These are phyloP conservation scores for Dentipellis sp. DNA, from an alignment of 768 basidiomycete genomes.

Conservation along the genomic window DNA sequence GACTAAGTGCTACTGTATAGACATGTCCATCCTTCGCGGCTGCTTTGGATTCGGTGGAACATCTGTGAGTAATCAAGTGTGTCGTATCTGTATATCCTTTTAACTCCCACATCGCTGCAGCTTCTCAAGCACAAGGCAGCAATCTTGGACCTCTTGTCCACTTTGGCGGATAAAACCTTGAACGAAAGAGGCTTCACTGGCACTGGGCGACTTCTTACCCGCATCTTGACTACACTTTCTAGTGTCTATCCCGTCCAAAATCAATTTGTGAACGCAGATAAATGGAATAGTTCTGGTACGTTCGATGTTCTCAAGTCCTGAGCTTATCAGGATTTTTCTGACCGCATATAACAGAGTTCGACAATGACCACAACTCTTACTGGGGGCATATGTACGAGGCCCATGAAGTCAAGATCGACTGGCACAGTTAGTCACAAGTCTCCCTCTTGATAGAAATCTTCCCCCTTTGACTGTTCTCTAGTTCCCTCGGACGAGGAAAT, in stretches of 20 bases:
- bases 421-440: constrained; percentile 57
- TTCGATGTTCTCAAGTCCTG: not conserved
- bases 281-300: constrained; percentile 72
- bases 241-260: constrained; percentile 71
- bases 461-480: constrained; percentile 13
- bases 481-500: constrained; percentile 67
- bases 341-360: constrained; percentile 39
- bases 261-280: constrained; percentile 73
- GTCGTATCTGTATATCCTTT: constrained; percentile 2
- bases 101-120: constrained; percentile 25
- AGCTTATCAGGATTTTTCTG: not conserved
- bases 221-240: constrained; percentile 66
- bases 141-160: constrained; percentile 49
- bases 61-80: constrained; percentile 30
- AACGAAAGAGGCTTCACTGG: constrained; percentile 84
- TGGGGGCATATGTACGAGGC: constrained; percentile 81
- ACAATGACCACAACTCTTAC: constrained; percentile 47
- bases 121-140: constrained; percentile 60
- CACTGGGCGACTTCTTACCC: constrained; percentile 67
- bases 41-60: constrained; percentile 69
- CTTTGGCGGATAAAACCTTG: constrained; percentile 73
- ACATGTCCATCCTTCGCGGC: constrained; percentile 75
- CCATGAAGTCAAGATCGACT: constrained; percentile 74
- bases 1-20: constrained; percentile 27
- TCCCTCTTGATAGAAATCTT: not conserved